Evolutionary conservation across 768 basidiomycete genomes (phyloP), one percentile per base, ranked within the genome.

Genomic region (Termitomyces sp.): DNA sequence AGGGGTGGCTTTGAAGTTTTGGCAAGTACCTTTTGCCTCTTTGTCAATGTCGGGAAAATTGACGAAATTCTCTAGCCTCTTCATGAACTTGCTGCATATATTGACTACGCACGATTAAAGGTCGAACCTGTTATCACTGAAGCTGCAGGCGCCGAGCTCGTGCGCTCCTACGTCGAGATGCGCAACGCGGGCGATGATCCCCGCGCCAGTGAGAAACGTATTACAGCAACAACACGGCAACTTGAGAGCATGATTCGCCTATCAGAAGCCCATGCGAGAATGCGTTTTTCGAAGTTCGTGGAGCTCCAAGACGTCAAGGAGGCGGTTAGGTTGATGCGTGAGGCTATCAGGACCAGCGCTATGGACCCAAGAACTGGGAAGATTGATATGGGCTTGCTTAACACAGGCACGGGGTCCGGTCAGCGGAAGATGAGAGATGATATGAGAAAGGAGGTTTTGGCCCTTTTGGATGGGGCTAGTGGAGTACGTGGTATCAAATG

Each of bases 151-250:
- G 72, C 84, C 20, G 91, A 93, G 61, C 90, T 98, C 55, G 92
- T 98, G 20, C 72, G 78, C 5, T 86, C 89, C 32, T 99, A 99
- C 72, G 94, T 97, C 57, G 89, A 92, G 61, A 90, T 99, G 80
- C 90, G 97, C 51, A 90, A 90, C 66, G 86, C 92, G 65, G 96
- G 96, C 22, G 79, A 88, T 55, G 96, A 98, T 68, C 87, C 93
- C 1, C 86, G 93, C 18, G 82, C 84, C 1, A 84, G 82, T 59
- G 96, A 98, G 71, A 92, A 92, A 68, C 86, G 96, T 13, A 99
- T 99, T 71, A 99, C 97, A 0, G 97, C 97, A 0, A 98, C 97
- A 32, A 98, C 97, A 0, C 85, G 97, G 49, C 96, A 99, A 71
- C 84, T 99, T 16, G 97, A 99, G 72, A 90, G 88, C 64, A 92